These are phyloP conservation scores for Ophiocordyceps camponoti-saundersi DNA, from an alignment of 2,329 filamentous ascomycete species.

Conservation along the genomic window DNA sequence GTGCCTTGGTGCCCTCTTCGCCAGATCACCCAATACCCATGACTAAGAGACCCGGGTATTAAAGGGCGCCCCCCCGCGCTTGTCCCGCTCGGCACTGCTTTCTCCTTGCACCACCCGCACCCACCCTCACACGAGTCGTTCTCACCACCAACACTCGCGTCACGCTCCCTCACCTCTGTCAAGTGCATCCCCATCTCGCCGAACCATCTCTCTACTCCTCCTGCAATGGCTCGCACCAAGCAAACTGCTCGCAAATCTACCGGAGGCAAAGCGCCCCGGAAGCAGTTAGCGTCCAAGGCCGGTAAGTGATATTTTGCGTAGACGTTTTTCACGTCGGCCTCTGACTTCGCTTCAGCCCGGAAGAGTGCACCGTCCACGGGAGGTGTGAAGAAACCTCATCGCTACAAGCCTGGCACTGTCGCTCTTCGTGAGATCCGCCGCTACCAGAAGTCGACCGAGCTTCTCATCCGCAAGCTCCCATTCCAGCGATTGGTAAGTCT, in stretches of 20 bases:
- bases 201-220: conserved; percentile 4
- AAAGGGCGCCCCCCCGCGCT: too few relatives aligned
- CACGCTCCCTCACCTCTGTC: too few relatives aligned
- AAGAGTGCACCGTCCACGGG: conserved; percentile 96
- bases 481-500: conserved; percentile 75
- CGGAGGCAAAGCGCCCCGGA: conserved; percentile 65
- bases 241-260: conserved; percentile 60
- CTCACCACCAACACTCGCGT: too few relatives aligned
- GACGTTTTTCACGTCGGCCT: too few relatives aligned
- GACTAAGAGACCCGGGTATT: too few relatives aligned
- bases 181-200: too few relatives aligned
- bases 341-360: conserved; percentile 34
- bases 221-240: conserved; percentile 46
- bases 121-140: too few relatives aligned
- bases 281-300: conserved; percentile 99
- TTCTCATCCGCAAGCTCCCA: conserved; percentile 90
- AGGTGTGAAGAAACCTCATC: conserved; percentile 91
- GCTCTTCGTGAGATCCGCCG: conserved; percentile 96
- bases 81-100: too few relatives aligned
- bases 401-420: conserved; percentile 83
- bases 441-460: conserved; percentile 95
- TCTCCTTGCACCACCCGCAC: too few relatives aligned
- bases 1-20: too few relatives aligned
- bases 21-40: too few relatives aligned
- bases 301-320: conserved; percentile 16